Percentiles rank a stretch among this genome's conserved stretches.
These are phyloP conservation scores for Prunus fruticosa DNA, from an alignment of 306 rosid genomes.

Conservation along the genomic window DNA sequence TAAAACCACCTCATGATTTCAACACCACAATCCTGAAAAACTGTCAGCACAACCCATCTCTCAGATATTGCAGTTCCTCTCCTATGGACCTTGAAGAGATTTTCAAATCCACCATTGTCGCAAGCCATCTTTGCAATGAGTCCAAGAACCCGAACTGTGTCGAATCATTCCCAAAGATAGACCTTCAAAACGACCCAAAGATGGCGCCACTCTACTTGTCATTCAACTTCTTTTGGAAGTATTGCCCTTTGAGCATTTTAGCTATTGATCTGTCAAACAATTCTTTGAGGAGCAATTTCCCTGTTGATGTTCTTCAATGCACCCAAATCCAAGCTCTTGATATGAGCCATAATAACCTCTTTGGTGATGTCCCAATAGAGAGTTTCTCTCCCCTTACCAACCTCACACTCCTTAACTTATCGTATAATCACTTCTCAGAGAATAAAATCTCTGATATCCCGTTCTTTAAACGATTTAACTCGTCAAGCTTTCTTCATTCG, in stretches of 20 bases:
- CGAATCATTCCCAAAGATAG: slow-evolving; percentile 63
- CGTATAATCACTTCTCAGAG: slow-evolving; percentile 56
- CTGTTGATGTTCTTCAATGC: slow-evolving; percentile 51
- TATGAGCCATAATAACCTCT: slow-evolving; percentile 50
- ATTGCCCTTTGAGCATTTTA: slow-evolving; percentile 50
- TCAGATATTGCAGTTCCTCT: slow-evolving; percentile 59
- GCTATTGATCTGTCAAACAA: slow-evolving; percentile 60
- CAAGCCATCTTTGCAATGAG: slow-evolving; percentile 73
- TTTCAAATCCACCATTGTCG: slow-evolving; percentile 66
- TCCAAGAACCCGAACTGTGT: slow-evolving; percentile 59
- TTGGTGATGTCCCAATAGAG: slow-evolving; percentile 54
- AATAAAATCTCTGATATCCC: slow-evolving; percentile 38
- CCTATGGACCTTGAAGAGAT: slow-evolving; percentile 53
- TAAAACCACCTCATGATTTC: slow-evolving; percentile 58
- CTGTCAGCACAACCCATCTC: slow-evolving; percentile 57
- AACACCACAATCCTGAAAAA: slow-evolving; percentile 55
- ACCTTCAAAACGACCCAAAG: slow-evolving; percentile 53
- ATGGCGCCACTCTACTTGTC: slow-evolving; percentile 60
- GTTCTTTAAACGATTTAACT: slow-evolving; percentile 48
- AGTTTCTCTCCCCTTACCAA: slow-evolving; percentile 45
- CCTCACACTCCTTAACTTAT: slow-evolving; percentile 54
- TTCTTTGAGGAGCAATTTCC: slow-evolving; percentile 56
- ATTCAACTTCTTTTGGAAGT: slow-evolving; percentile 75
- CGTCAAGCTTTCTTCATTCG: slow-evolving; percentile 57
- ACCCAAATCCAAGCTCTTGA: slow-evolving; percentile 60